Evolutionary conservation across 208 protist genomes (phyloP), one percentile per base, ranked within the genome.

Genomic region (Leptomonas pyrrhocoris): DNA sequence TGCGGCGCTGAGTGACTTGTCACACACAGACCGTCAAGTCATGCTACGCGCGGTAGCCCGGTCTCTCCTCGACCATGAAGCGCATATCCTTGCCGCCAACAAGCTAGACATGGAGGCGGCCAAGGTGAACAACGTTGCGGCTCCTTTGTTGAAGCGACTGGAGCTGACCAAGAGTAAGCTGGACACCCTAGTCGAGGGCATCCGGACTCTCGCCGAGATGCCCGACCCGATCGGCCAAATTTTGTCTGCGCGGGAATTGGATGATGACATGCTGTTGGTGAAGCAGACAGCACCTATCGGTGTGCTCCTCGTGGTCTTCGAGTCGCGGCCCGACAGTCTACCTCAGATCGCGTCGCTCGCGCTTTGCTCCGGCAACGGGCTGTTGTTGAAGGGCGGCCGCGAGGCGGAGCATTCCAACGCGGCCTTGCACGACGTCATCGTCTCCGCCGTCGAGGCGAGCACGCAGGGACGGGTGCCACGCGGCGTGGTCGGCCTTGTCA

Each of bases 291-390:
- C 79, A 5, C 89, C 96, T 18, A 93, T 98, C 40, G 96, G 96
- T 19, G 95, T 98, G 51, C 79, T 98, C 55, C 79, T 94, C 19
- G 84, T 98, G 50, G 95, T 98, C 36, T 98, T 98, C 67, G 96
- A 98, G 79, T 92, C 92, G 9, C 74, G 96, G 13, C 96, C 96
- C 16, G 95, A 98, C 61, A 89, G 69, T 31, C 72, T 86, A 19
- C 80, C 83, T 36, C 93, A 98, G 78, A 92, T 97, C 43, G 81
- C 94, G 0, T 68, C 89, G 7, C 82, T 98, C 27, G 83, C 92
- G 13, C 75, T 98, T 18, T 74, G 70, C 48, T 91, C 85, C 53
- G 94, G 90, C 53, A 97, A 97, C 69, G 95, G 86, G 7, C 64
- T 97, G 15, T 54, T 98, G n/a, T 80, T 98, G 48, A 97, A 97